Evolutionary conservation across 2,329 filamentous ascomycete genomes (phyloP).

Genomic region (Dactylellina leptospora): DNA sequence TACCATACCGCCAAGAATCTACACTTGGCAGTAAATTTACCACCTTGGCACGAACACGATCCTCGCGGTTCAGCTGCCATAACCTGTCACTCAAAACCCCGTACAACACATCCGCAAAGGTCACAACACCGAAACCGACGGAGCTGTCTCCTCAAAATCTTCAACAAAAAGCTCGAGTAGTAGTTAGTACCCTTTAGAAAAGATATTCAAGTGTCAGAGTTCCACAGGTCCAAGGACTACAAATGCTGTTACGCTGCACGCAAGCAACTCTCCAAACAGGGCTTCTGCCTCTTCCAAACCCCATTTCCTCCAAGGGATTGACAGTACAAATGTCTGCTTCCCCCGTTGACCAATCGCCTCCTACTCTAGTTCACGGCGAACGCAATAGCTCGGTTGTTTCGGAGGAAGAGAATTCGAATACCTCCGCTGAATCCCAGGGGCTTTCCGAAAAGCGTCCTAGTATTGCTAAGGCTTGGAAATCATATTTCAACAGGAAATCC

Average conservation of each 20-base stretch:
- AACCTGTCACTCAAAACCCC: background rate
- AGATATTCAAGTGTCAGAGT: too few relatives aligned
- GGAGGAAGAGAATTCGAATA: too few relatives aligned
- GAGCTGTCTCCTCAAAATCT: background rate
- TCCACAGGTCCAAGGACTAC: background rate
- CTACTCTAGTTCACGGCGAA: too few relatives aligned
- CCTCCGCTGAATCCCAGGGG: too few relatives aligned
- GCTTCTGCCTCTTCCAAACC: background rate
- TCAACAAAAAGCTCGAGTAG: background rate
- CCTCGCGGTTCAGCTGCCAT: background rate
- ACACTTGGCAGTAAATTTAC: background rate
- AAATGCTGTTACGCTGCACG: background rate
- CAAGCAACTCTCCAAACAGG: background rate
- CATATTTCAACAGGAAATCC: too few relatives aligned
- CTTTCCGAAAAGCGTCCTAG: too few relatives aligned
- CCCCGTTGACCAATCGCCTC: too few relatives aligned
- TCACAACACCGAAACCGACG: background rate
- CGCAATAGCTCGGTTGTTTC: too few relatives aligned
- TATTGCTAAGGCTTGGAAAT: too few relatives aligned
- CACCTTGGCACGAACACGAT: background rate
- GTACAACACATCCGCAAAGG: background rate
- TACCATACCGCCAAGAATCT: too few relatives aligned
- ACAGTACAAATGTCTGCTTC: too few relatives aligned
- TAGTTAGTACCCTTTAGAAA: background rate
- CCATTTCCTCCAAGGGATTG: background rate